phyloP scores from a whole-genome alignment of 1,284 basidiomycete species.

The Ganoderma multipileum region DNA sequence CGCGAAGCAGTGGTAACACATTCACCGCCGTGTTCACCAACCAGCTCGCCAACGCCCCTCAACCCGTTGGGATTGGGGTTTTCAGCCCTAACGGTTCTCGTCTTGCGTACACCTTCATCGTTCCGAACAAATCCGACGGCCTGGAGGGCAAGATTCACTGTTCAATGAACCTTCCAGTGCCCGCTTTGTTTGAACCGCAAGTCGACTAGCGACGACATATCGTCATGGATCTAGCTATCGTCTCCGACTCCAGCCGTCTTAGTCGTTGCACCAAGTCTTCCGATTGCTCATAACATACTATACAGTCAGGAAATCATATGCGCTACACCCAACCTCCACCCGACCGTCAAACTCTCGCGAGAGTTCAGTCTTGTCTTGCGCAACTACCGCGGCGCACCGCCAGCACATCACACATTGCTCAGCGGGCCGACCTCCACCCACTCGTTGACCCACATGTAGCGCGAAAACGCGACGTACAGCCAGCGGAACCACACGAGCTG shows the following conservation, averaged over 20 bases:
- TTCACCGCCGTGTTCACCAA: not conserved
- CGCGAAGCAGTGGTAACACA: not conserved
- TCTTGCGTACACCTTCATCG: too few species aligned
- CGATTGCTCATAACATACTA: not conserved
- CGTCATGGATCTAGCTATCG: not conserved
- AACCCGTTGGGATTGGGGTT: too few species aligned
- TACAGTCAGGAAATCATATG: not conserved
- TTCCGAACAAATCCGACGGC: too few species aligned
- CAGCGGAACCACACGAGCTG: slow-evolving; percentile 93
- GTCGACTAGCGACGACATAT: too few species aligned
- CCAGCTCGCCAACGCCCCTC: too few species aligned
- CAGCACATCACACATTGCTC: not conserved
- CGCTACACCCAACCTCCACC: not conserved
- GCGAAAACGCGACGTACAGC: slow-evolving; percentile 83
- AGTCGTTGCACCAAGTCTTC: not conserved
- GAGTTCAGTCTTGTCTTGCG: not conserved
- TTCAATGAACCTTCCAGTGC: too few species aligned
- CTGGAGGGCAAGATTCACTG: too few species aligned
- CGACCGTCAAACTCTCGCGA: not conserved
- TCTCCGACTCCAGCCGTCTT: not conserved
- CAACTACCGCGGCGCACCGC: not conserved
- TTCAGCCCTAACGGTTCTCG: too few species aligned
- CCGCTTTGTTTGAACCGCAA: too few species aligned
- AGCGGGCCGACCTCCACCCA: slow-evolving; percentile 51
- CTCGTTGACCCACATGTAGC: slow-evolving; percentile 94